A percentile compares a stretch with the other conserved stretches of the same genome.
Evolutionary conservation across 345 rosid genomes (phyloP).

Genomic region (Conringia planisiliqua): DNA sequence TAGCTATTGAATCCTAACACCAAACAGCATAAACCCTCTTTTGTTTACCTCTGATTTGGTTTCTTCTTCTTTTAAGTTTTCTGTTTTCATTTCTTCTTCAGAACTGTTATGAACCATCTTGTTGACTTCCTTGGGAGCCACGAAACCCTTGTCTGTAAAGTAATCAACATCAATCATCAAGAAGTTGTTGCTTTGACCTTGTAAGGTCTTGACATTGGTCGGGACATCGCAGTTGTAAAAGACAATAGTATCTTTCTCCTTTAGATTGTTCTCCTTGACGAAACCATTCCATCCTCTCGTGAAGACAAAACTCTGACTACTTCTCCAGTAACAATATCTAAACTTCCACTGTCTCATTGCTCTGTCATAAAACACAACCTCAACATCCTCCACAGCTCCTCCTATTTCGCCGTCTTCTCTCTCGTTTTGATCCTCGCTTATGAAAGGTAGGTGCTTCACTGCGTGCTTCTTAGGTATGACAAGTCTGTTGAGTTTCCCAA

Average conservation of each 20-base stretch:
- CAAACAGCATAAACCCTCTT: slow-evolving; percentile 49
- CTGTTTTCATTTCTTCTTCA: slow-evolving; percentile 9
- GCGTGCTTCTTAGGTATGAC: slow-evolving; percentile 83
- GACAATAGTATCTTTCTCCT: slow-evolving; percentile 47
- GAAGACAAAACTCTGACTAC: slow-evolving; percentile 89
- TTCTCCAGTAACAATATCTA: slow-evolving; percentile 83
- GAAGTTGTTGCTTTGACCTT: slow-evolving; percentile 32
- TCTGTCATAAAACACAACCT: slow-evolving; percentile 57
- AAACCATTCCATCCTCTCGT: slow-evolving; percentile 84
- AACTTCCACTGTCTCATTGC: slow-evolving; percentile 72
- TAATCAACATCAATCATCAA: slow-evolving; percentile 43
- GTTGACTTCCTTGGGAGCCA: slow-evolving; percentile 9
- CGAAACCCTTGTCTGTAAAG: neutral
- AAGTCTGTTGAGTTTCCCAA: slow-evolving; percentile 80
- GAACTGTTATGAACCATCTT: neutral
- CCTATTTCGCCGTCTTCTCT: slow-evolving; percentile 6
- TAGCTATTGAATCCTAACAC: slow-evolving; percentile 42
- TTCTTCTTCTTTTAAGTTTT: slow-evolving; percentile 25
- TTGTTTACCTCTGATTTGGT: slow-evolving; percentile 16
- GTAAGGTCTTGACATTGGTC: neutral
- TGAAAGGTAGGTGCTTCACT: slow-evolving; percentile 47
- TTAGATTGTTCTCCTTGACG: slow-evolving; percentile 60
- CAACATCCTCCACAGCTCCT: slow-evolving; percentile 30
- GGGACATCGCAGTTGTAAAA: slow-evolving; percentile 45
- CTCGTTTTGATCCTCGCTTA: slow-evolving; percentile 17